phyloP scores from a whole-genome alignment of 176 grass and related monocot genomes.

The Themeda triandra region DNA sequence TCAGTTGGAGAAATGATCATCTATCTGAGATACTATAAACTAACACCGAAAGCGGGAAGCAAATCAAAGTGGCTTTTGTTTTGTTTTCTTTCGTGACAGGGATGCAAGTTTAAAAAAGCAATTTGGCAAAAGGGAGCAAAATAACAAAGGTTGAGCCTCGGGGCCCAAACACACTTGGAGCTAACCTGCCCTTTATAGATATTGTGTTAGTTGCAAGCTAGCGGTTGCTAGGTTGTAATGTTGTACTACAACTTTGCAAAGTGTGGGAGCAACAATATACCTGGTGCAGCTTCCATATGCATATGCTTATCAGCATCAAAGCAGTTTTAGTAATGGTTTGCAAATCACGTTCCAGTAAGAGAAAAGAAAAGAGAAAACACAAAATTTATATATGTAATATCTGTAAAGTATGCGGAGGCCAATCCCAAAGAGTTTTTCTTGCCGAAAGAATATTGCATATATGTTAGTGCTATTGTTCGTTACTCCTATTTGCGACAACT shows the following conservation, averaged over 20 bases:
- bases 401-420: neutral
- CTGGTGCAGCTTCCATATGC: conserved; percentile 53
- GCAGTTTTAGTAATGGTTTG: conserved; percentile 14
- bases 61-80: conserved; percentile 12
- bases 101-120: neutral
- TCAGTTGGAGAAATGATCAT: neutral
- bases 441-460: neutral
- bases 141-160: neutral
- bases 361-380: neutral
- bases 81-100: conserved; percentile 29
- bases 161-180: conserved; percentile 49
- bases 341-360: conserved; percentile 41
- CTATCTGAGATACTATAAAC: neutral
- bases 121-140: neutral
- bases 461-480: conserved; percentile 26
- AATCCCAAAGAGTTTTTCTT: conserved; percentile 25
- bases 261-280: conserved; percentile 10
- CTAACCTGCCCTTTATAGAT: conserved; percentile 27
- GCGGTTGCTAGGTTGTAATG: conserved; percentile 29
- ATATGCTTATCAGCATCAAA: conserved; percentile 32
- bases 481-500: neutral
- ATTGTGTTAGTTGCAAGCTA: conserved; percentile 38
- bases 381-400: conserved; percentile 3
- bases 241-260: conserved; percentile 34
- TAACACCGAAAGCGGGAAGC: conserved; percentile 22